phyloP scores from a whole-genome alignment of 2,329 filamentous ascomycete species.

The Colletotrichum sansevieriae region DNA sequence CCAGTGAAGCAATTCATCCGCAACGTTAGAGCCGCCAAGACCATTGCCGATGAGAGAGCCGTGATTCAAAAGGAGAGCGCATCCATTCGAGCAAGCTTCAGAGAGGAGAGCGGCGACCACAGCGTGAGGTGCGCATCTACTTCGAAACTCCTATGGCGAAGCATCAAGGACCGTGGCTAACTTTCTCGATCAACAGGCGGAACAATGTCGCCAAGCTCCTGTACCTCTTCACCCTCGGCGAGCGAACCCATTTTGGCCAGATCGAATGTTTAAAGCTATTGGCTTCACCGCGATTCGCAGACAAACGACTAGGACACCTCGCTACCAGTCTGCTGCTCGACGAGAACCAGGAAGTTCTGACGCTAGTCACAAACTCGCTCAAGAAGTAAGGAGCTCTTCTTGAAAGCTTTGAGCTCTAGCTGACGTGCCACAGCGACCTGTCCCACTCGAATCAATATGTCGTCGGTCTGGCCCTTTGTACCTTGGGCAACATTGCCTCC shows the following conservation, averaged over 20 bases:
- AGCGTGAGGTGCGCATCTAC: conserved; percentile 79
- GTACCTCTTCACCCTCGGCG: conserved; percentile 97
- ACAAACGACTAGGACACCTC: conserved; percentile 95
- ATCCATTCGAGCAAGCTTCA: conserved; percentile 95
- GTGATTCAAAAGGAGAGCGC: conserved; percentile 99
- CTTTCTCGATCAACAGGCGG: conserved; percentile 68
- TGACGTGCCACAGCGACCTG: conserved; percentile 77
- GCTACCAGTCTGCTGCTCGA: conserved; percentile 96
- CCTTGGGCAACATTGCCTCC: conserved; percentile 96
- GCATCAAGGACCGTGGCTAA: conserved; percentile 21
- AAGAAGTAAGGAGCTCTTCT: conserved; percentile 77
- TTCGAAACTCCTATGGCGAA: conserved; percentile 43
- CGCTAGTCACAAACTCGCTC: conserved; percentile 95
- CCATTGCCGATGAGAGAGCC: conserved; percentile 97
- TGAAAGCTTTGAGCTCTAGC: conserved; percentile 37
- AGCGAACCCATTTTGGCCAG: conserved; percentile 98
- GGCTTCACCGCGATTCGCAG: conserved; percentile 95
- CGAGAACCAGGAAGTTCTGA: conserved; percentile 98
- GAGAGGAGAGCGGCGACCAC: conserved; percentile 95
- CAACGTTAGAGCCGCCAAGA: conserved; percentile 98
- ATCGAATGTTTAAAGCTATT: conserved; percentile 99
- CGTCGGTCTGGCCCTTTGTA: conserved; percentile 94
- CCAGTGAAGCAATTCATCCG: conserved; percentile 99
- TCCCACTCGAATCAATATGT: conserved; percentile 99
- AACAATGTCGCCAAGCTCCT: conserved; percentile 99